A percentile compares a stretch with the other conserved stretches of the same genome.
These are phyloP conservation scores for Nelumbo lutea DNA, from an alignment of 164 flowering plant genomes.

Conservation along the genomic window DNA sequence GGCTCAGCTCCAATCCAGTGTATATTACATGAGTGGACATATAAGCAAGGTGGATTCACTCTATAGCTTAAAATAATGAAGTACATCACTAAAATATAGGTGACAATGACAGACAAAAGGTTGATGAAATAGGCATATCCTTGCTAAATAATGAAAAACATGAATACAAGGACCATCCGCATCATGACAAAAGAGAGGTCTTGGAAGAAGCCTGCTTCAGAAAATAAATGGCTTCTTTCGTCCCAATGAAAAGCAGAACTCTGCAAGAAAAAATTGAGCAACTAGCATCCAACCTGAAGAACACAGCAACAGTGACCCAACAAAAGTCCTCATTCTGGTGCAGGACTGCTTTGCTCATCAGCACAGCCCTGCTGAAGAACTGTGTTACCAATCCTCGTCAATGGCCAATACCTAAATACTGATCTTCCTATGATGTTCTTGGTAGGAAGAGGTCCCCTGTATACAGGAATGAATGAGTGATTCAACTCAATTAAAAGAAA, in stretches of 20 bases:
- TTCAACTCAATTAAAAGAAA: neutral
- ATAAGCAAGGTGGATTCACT: too few species aligned
- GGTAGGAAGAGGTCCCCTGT: conserved; percentile 91
- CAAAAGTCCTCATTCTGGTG: neutral
- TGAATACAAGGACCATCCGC: too few species aligned
- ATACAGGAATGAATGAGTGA: neutral
- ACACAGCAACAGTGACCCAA: neutral
- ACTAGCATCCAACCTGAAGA: neutral
- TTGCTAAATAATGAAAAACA: neutral
- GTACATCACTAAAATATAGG: too few species aligned
- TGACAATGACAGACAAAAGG: too few species aligned
- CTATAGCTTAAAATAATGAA: too few species aligned
- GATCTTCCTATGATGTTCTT: conserved; percentile 95
- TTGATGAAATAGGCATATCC: too few species aligned
- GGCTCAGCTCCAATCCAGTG: too few species aligned
- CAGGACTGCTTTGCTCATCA: conserved; percentile 27
- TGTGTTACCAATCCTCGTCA: conserved; percentile 73
- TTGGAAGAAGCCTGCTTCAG: neutral
- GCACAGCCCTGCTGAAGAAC: conserved; percentile 55
- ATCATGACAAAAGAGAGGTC: neutral
- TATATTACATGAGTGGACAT: too few species aligned
- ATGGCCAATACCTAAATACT: conserved; percentile 89
- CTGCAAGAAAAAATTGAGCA: neutral
- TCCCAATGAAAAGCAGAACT: too few species aligned
- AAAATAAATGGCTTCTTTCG: too few species aligned